These are phyloP conservation scores for Chimonanthus praecox DNA, from an alignment of 164 flowering plant species.

Conservation along the genomic window DNA sequence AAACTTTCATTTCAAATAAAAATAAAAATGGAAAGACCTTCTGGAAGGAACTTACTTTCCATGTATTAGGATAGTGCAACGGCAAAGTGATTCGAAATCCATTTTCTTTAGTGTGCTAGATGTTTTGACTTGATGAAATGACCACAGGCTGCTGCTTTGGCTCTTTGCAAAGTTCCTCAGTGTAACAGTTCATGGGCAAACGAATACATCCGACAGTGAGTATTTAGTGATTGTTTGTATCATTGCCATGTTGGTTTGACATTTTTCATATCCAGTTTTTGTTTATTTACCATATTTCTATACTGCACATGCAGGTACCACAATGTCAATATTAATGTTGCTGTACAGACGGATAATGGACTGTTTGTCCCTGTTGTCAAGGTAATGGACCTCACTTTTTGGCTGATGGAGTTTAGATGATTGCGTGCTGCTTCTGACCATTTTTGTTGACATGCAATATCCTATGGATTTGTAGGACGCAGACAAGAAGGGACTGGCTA, in stretches of 20 bases:
- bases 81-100: background rate
- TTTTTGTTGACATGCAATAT: background rate
- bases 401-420: background rate
- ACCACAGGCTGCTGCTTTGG: slow-evolving; percentile 90
- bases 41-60: background rate
- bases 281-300: background rate
- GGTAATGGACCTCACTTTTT: slow-evolving; percentile 31
- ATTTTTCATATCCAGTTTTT: background rate
- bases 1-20: too few species aligned
- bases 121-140: slow-evolving; percentile 1
- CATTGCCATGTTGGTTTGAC: background rate
- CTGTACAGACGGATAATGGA: slow-evolving; percentile 95
- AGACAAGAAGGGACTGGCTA: slow-evolving; percentile 91
- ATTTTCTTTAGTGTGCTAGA: background rate
- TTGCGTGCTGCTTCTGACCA: background rate
- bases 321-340: slow-evolving; percentile 83
- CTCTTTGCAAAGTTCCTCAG: slow-evolving; percentile 87
- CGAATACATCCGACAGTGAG: slow-evolving; percentile 90
- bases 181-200: slow-evolving; percentile 98
- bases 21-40: too few species aligned
- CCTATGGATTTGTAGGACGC: slow-evolving; percentile 60
- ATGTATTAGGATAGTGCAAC: background rate
- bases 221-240: slow-evolving; percentile 2
- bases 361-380: slow-evolving; percentile 82
- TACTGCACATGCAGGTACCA: slow-evolving; percentile 42